Base-by-base conservation (phyloP, 2,329 filamentous ascomycete species). In the Didymella exigua region DNA sequence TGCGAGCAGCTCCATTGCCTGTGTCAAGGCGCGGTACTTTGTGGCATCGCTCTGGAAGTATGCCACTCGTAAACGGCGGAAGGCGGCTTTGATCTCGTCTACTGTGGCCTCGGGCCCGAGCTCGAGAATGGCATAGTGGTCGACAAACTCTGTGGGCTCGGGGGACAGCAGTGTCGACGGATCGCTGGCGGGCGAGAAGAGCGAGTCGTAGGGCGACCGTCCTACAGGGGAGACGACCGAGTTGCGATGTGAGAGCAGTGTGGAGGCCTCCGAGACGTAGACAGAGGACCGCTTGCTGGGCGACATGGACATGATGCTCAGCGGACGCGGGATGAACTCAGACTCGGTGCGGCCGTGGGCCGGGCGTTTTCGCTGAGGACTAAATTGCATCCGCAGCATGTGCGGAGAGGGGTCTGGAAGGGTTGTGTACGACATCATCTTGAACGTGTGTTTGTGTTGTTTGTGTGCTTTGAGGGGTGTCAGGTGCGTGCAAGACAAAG, bases 71-170 rank as follows among this genome's bases (percentile, higher is more conserved):
- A 73, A 58, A 16, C 51, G 52, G 37, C 71, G 68, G 51, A 68
- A 70, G 1, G 67, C 62, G 14, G 56, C 57, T 30, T 66, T 68
- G 27, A 74, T 68, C 23, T 75, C 67, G 38, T 70, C 68, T 24
- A 59, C 54, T 4, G 69, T 66, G 24, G 70, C 71, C 42, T 59
- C 56, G 6, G 48, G 47, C 2, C 59, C 51, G 5, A 75, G 54
- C 37, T 63, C 55, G 11, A 75, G 55, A 41, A 66, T 63, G 13
- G 63, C 60, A 60, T 75, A 75, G 56, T 75, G 65, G 59, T 75
- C 69, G 14, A 64, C 43, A 27, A 68, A 67, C 13, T 62, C 63
- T 7, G 56, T 37, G 3, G 59, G 44, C 23, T 53, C 54, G 5
- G 45, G 43, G 2, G 54, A 44, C 8, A 55, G 36, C 9, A 50